Base-by-base conservation (phyloP, 768 basidiomycete species). In the Baorangia bicolor region DNA sequence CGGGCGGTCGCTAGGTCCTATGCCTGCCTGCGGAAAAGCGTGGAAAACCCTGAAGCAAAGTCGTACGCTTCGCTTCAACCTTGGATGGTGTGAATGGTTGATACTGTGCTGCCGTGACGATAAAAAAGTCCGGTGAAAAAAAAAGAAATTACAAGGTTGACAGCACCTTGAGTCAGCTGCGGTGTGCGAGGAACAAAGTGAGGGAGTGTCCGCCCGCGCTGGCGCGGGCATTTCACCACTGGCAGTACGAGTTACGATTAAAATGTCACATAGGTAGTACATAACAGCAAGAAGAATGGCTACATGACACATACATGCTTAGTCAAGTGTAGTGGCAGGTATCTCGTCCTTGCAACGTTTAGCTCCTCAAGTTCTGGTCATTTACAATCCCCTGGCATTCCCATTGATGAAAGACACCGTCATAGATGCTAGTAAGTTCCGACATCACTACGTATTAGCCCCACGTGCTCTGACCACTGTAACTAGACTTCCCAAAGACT, bases 401-500 rank as follows among this genome's bases (percentile, higher is more conserved):
- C n/a, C 30, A 44, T 61, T 49, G 31, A 87, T 88, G 86, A 88
- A 86, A 68, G 76, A 86, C 59, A 74, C 75, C 28, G 69, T 87
- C 52, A 78, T 76, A 60, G 83, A 89, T 69, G 86, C 88, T 13
- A 90, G 88, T 88, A 70, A 65, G 85, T 79, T 51, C 49, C 30
- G 49, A 30, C 5, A 39, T 49, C 40, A 45, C 51, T 46, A 44
- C 42, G 20, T 42, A 40, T 20, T 13, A 33, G 12, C 11, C 3
- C 2, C 14, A 27, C 20, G 13, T 35, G 21, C 30, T 59, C 47
- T 53, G 47, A 57, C 33, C 18, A 2, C n/a, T n/a, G n/a, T 11
- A 28, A 37, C 18, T 28, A 92, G 90, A 92, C 74, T 90, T 92
- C 66, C 90, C 90, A 55, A 81, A 83, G 55, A 88, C 88, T 37